Conservation (phyloP, 2,329 filamentous ascomycete genomes). For the Trichoderma arundinaceum region DNA sequence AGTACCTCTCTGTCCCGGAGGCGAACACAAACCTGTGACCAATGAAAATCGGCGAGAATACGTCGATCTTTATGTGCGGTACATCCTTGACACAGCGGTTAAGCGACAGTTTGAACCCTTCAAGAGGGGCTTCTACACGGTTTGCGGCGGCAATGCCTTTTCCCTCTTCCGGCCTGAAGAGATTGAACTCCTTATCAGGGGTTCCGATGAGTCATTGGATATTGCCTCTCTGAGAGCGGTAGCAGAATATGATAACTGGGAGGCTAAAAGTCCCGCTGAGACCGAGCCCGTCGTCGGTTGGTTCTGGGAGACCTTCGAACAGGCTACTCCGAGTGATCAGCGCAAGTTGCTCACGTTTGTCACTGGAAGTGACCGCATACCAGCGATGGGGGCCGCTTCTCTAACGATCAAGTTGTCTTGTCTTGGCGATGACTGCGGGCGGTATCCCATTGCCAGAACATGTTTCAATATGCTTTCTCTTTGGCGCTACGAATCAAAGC, state of each 20-base stretch:
- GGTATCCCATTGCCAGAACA: conserved; percentile 85
- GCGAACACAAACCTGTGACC: conserved; percentile 78
- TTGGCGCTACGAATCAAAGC: conserved; percentile 71
- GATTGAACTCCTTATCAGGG: conserved; percentile 84
- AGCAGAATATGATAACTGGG: conserved; percentile 84
- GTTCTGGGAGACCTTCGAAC: conserved; percentile 87
- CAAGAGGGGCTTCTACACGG: conserved; percentile 90
- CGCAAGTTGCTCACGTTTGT: conserved; percentile 83
- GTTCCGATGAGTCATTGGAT: conserved; percentile 83
- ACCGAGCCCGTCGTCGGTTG: conserved; percentile 73
- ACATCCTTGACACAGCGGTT: conserved; percentile 79
- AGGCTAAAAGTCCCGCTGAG: conserved; percentile 58
- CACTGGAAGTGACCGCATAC: conserved; percentile 88
- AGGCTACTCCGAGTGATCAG: conserved; percentile 70
- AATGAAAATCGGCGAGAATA: conserved; percentile 84
- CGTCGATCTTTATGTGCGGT: conserved; percentile 81
- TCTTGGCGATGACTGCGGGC: conserved; percentile 72
- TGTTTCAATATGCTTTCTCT: conserved; percentile 88
- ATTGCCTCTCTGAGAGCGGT: conserved; percentile 76
- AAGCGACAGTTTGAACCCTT: conserved; percentile 89
- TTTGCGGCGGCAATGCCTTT: conserved; percentile 86
- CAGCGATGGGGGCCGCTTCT: conserved; percentile 82
- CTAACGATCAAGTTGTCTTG: conserved; percentile 77
- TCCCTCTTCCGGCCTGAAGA: conserved; percentile 89
- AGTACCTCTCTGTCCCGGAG: conserved; percentile 74